phyloP scores from a whole-genome alignment of 2,329 filamentous ascomycete genomes.

The Trichoderma atroviride region DNA sequence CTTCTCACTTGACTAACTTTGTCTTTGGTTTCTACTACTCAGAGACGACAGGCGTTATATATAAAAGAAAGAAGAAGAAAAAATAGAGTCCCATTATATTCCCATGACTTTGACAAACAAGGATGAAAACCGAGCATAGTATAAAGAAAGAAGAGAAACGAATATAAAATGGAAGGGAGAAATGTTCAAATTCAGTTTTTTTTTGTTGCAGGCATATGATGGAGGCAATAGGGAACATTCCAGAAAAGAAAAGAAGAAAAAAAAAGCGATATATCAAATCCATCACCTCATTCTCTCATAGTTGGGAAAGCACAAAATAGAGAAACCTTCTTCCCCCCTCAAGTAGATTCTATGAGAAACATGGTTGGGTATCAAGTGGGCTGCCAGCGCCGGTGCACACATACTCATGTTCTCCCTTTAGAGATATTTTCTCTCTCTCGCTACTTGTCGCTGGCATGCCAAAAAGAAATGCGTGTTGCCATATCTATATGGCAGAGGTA shows the following conservation, averaged over 20 bases:
- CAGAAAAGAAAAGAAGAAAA: not conserved
- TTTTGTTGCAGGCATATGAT: not conserved
- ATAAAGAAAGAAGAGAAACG: not conserved
- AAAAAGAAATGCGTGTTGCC: not conserved
- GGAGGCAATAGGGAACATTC: not conserved
- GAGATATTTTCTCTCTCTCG: not conserved
- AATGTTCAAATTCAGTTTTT: not conserved
- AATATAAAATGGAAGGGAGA: too few species aligned
- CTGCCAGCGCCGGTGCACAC: slow-evolving; percentile 23
- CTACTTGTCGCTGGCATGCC: not conserved
- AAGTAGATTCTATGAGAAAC: not conserved
- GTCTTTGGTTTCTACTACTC: not conserved
- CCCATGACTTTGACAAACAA: not conserved
- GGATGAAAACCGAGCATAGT: not conserved
- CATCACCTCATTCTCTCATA: not conserved
- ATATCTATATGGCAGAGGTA: not conserved
- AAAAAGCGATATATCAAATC: not conserved
- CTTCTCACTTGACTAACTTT: not conserved
- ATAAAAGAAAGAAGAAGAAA: not conserved
- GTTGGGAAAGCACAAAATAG: not conserved
- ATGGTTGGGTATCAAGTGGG: not conserved
- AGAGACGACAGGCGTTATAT: not conserved
- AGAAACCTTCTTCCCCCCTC: not conserved
- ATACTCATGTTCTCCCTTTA: not conserved
- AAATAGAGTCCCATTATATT: not conserved